Evolutionary conservation across 129 eudicot genomes (phyloP).

Genomic region (Centrapalus pauciflorus): DNA sequence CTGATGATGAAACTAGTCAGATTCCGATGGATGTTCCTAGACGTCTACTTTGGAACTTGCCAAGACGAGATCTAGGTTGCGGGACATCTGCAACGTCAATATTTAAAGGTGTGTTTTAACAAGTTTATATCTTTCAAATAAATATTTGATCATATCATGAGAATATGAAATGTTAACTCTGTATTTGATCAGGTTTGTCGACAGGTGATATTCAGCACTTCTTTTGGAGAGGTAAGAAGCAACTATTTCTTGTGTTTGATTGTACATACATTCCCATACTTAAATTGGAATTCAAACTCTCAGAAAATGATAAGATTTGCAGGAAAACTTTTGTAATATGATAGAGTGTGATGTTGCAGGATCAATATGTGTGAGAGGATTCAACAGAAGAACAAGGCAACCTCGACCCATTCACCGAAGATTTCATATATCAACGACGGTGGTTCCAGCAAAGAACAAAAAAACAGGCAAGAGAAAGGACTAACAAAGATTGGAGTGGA

Average conservation of each 20-base stretch:
- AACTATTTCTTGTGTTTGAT: neutral
- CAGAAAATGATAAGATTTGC: neutral
- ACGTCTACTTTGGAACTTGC: conserved; percentile 32
- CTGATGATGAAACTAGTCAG: conserved; percentile 54
- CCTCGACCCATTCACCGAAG: conserved; percentile 24
- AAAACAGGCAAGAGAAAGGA: conserved; percentile 8
- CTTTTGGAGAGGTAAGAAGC: conserved; percentile 48
- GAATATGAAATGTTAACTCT: conserved; percentile 8
- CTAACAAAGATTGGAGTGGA: neutral
- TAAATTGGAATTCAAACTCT: too few species aligned
- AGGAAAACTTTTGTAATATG: too few species aligned
- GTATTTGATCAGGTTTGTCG: conserved; percentile 33
- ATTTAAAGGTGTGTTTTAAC: conserved; percentile 41
- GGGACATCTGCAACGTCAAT: conserved; percentile 49
- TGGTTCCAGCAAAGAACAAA: conserved; percentile 20
- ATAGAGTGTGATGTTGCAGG: too few species aligned
- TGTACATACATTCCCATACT: neutral
- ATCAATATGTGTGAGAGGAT: conserved; percentile 58
- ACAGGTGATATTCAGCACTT: conserved; percentile 30
- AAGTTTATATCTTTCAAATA: neutral
- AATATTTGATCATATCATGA: neutral
- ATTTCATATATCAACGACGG: conserved; percentile 29
- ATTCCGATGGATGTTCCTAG: conserved; percentile 49
- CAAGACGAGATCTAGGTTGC: conserved; percentile 37
- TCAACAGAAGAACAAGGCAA: conserved; percentile 34